Evolutionary conservation across 1,139 yeast species (phyloP).

Genomic region (Debaryomyces subglobosus): DNA sequence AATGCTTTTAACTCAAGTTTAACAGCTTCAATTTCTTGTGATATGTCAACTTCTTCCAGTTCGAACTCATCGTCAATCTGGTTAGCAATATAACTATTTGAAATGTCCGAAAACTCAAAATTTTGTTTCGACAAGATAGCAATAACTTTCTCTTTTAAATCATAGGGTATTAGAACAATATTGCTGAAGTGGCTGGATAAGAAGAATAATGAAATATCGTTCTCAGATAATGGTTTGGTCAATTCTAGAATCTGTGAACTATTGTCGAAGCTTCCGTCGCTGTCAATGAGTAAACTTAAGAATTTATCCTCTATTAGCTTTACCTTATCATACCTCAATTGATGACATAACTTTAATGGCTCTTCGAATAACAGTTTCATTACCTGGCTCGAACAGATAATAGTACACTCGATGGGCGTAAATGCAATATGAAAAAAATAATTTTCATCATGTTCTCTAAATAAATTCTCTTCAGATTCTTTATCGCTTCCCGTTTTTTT

Average conservation of each 20-base stretch:
- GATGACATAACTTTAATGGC: slow-evolving; percentile 33
- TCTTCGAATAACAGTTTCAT: slow-evolving; percentile 40
- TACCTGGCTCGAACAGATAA: slow-evolving; percentile 48
- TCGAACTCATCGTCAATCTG: neutral
- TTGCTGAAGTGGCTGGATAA: slow-evolving; percentile 68
- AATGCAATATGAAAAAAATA: slow-evolving; percentile 56
- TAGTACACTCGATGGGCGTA: slow-evolving; percentile 59
- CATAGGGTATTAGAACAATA: slow-evolving; percentile 61
- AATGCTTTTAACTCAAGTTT: slow-evolving; percentile 31
- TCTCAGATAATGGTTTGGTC: slow-evolving; percentile 61
- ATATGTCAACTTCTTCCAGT: neutral
- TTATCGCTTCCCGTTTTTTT: neutral
- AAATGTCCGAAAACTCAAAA: slow-evolving; percentile 48
- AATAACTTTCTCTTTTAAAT: slow-evolving; percentile 47
- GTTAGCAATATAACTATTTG: slow-evolving; percentile 34
- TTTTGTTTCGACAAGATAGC: slow-evolving; percentile 44
- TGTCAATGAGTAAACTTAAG: slow-evolving; percentile 60
- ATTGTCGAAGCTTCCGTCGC: slow-evolving; percentile 58
- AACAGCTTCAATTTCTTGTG: neutral
- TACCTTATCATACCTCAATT: slow-evolving; percentile 36
- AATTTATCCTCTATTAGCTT: slow-evolving; percentile 50
- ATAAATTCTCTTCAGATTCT: slow-evolving; percentile 1
- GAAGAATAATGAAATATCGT: slow-evolving; percentile 62
- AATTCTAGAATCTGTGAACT: slow-evolving; percentile 59
- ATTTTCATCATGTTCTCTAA: slow-evolving; percentile 26